A percentile compares a stretch with the other conserved stretches of the same genome.
phyloP scores from a whole-genome alignment of 2,329 filamentous ascomycete species.

The Bertia moriformis region DNA sequence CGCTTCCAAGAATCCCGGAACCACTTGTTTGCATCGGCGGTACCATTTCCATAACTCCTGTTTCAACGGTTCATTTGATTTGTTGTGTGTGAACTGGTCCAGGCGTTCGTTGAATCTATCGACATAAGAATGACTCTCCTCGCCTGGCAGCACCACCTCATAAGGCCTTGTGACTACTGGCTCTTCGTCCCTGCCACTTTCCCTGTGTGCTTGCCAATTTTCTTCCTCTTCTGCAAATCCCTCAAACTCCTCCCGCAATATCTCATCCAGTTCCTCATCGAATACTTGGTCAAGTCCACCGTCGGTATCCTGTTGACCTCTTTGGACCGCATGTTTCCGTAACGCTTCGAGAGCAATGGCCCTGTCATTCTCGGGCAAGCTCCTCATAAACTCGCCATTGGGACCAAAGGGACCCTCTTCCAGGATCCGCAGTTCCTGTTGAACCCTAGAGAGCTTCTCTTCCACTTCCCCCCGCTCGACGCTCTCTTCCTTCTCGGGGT shows the following conservation, averaged over 20 bases:
- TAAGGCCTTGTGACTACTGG: constrained; percentile 4
- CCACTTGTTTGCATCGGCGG: constrained; percentile 24
- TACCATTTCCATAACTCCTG: constrained; percentile 29
- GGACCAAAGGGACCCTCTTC: constrained; percentile 24
- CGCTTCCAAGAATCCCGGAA: constrained; percentile 20
- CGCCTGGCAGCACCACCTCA: constrained; percentile 13
- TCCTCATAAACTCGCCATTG: constrained; percentile 24
- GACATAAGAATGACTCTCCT: constrained; percentile 19
- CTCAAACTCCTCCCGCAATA: constrained; percentile 19
- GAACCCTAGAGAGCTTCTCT: constrained; percentile 19
- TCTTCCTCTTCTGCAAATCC: constrained; percentile 7
- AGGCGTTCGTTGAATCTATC: constrained; percentile 22
- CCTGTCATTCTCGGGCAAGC: constrained; percentile 22
- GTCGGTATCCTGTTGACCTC: constrained; percentile 20
- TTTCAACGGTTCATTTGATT: constrained; percentile 11
- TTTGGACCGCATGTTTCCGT: constrained; percentile 5
- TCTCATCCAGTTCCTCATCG: constrained; percentile 21
- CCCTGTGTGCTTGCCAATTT: neutral
- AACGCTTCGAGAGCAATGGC: constrained; percentile 21
- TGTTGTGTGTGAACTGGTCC: constrained; percentile 12
- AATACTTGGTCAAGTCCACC: constrained; percentile 18
- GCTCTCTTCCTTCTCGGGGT: constrained; percentile 20
- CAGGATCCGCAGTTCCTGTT: constrained; percentile 20
- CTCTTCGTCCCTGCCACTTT: constrained; percentile 4
- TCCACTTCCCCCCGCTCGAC: constrained; percentile 19